Evolutionary conservation across 2,329 filamentous ascomycete species (phyloP).

Genomic region (Penicillium hesseltinei): DNA sequence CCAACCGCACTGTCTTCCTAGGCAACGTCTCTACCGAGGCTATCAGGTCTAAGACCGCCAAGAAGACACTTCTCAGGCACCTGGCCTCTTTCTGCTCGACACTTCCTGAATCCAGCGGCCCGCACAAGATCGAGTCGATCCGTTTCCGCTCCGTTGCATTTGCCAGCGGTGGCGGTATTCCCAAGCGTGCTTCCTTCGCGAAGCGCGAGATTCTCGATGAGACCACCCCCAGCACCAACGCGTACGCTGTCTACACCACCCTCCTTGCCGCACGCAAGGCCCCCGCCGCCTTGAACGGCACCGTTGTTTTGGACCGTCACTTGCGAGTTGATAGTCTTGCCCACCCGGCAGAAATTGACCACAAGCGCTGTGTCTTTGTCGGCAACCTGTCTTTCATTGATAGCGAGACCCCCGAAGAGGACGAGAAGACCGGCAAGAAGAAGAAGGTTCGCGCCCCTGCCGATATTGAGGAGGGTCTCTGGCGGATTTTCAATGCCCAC

Average conservation of each 20-base stretch:
- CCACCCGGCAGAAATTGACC: slow-evolving; percentile 77
- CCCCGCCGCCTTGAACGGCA: slow-evolving; percentile 76
- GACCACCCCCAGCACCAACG: slow-evolving; percentile 90
- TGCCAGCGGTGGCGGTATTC: slow-evolving; percentile 65
- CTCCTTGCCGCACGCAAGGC: slow-evolving; percentile 72
- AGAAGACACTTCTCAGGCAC: slow-evolving; percentile 73
- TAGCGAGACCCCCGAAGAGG: slow-evolving; percentile 70
- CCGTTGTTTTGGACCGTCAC: slow-evolving; percentile 78
- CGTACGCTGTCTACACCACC: slow-evolving; percentile 86
- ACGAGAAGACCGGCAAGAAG: slow-evolving; percentile 58
- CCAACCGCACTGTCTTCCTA: slow-evolving; percentile 85
- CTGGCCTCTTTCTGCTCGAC: slow-evolving; percentile 70
- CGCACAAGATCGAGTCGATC: slow-evolving; percentile 80
- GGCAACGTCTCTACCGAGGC: slow-evolving; percentile 83
- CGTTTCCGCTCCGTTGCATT: slow-evolving; percentile 94
- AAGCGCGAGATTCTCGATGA: slow-evolving; percentile 86
- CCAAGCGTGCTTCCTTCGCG: slow-evolving; percentile 92
- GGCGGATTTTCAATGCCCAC: slow-evolving; percentile 43
- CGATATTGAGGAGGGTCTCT: slow-evolving; percentile 82
- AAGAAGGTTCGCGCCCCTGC: slow-evolving; percentile 74
- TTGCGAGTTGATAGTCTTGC: slow-evolving; percentile 87
- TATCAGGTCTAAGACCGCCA: slow-evolving; percentile 76
- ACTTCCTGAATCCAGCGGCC: slow-evolving; percentile 48
- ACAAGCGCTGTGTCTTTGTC: slow-evolving; percentile 90
- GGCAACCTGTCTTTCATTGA: slow-evolving; percentile 96